Percentiles rank a stretch among this genome's conserved stretches.
Evolutionary conservation across 2,329 filamentous ascomycete genomes (phyloP).

Genomic region (Bipolaris sorokiniana): DNA sequence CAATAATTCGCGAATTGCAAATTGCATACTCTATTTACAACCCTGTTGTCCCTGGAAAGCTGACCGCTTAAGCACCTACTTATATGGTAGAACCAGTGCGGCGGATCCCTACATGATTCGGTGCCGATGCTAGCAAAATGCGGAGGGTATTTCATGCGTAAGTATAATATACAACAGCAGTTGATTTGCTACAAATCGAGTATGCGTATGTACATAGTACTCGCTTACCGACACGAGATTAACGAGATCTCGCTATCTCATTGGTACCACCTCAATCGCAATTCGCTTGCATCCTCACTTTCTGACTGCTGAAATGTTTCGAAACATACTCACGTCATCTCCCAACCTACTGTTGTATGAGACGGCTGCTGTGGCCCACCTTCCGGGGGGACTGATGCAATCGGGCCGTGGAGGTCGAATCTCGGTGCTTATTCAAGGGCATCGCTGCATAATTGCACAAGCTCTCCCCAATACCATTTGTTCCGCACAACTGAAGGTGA

Average conservation of each 20-base stretch:
- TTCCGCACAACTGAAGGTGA: background rate
- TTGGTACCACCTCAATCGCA: background rate
- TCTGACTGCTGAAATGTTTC: background rate
- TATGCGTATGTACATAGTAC: no score
- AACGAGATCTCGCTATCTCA: background rate
- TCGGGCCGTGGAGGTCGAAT: background rate
- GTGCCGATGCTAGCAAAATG: no score
- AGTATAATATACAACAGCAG: no score
- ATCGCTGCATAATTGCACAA: background rate
- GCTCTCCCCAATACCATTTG: background rate
- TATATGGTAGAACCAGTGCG: background rate
- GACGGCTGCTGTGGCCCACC: background rate
- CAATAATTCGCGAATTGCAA: background rate
- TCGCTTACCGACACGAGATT: no score
- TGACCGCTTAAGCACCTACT: background rate
- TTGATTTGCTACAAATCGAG: no score
- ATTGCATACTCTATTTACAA: background rate
- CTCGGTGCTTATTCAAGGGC: conserved; percentile 1
- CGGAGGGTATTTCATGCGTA: no score
- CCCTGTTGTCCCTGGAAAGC: background rate
- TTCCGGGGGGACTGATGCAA: background rate
- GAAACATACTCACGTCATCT: background rate
- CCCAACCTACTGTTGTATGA: background rate
- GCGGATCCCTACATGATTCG: no score
- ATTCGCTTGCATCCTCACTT: background rate